Evolutionary conservation across 2,329 filamentous ascomycete genomes (phyloP).

Genomic region (Amauroascus verrucosus): DNA sequence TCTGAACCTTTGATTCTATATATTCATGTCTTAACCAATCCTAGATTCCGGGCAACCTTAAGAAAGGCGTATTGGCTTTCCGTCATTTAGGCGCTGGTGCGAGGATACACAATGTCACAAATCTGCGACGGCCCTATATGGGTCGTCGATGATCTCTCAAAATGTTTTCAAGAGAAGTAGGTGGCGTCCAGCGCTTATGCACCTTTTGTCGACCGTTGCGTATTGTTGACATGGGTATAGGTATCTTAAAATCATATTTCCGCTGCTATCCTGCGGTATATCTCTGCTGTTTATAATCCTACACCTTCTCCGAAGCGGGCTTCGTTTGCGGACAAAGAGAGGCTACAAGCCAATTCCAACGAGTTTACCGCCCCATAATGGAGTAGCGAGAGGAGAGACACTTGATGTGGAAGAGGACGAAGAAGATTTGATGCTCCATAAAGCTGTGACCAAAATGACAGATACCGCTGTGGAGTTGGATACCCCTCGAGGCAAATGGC

Average conservation of each 20-base stretch:
- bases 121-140: conserved; percentile 50
- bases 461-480: conserved; percentile 53
- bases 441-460: conserved; percentile 42
- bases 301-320: conserved; percentile 47
- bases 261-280: conserved; percentile 57
- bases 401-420: conserved; percentile 44
- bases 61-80: background rate
- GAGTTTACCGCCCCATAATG: conserved; percentile 46
- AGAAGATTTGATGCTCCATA: conserved; percentile 43
- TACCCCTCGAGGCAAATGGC: conserved; percentile 61
- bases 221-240: background rate
- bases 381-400: conserved; percentile 47
- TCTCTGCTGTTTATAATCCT: conserved; percentile 59
- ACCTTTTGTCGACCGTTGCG: background rate
- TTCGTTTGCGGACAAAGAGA: conserved; percentile 44
- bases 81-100: background rate
- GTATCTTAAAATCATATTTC: conserved; percentile 70
- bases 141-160: conserved; percentile 52
- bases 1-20: background rate
- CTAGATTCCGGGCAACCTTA: background rate
- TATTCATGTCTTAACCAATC: background rate
- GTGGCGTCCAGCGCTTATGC: conserved; percentile 15
- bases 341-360: conserved; percentile 45
- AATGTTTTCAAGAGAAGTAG: conserved; percentile 50
- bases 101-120: conserved; percentile 39